A percentile compares a stretch with the other conserved stretches of the same genome.
These are phyloP conservation scores for Backusella luteola DNA, from an alignment of 192 early-diverging fungal species.

Conservation along the genomic window DNA sequence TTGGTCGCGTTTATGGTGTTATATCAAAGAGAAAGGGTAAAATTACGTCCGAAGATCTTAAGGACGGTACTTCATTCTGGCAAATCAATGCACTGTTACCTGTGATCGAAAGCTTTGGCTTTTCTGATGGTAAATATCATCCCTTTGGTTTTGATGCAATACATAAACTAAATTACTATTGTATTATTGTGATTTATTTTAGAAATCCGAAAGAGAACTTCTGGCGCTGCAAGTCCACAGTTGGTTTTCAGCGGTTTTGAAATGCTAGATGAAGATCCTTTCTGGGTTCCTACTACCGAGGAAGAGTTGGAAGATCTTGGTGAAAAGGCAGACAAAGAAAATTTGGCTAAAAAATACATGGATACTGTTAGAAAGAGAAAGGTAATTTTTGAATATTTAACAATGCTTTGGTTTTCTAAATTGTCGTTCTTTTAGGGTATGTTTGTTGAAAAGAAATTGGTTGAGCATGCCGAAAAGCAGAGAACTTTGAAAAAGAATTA, in stretches of 20 bases:
- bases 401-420: neutral
- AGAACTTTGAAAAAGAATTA: slow-evolving; percentile 74
- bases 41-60: slow-evolving; percentile 93
- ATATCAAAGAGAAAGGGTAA: slow-evolving; percentile 87
- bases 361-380: slow-evolving; percentile 92
- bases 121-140: slow-evolving; percentile 76
- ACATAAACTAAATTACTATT: neutral
- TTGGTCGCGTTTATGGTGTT: slow-evolving; percentile 96
- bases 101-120: slow-evolving; percentile 98
- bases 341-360: slow-evolving; percentile 95
- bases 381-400: slow-evolving; percentile 45
- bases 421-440: slow-evolving; percentile 51
- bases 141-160: neutral
- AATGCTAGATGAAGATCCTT: slow-evolving; percentile 89
- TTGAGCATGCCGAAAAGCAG: slow-evolving; percentile 87
- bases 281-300: slow-evolving; percentile 98
- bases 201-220: slow-evolving; percentile 95
- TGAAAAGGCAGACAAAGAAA: slow-evolving; percentile 96
- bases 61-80: slow-evolving; percentile 97
- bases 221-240: slow-evolving; percentile 93
- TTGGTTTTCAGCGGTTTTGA: slow-evolving; percentile 96
- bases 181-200: neutral
- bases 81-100: slow-evolving; percentile 84
- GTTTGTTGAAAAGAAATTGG: slow-evolving; percentile 90
- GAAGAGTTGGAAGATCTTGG: slow-evolving; percentile 98